Conservation (phyloP, 805 yeast genomes). For the Wickerhamiella slavikovae region DNA sequence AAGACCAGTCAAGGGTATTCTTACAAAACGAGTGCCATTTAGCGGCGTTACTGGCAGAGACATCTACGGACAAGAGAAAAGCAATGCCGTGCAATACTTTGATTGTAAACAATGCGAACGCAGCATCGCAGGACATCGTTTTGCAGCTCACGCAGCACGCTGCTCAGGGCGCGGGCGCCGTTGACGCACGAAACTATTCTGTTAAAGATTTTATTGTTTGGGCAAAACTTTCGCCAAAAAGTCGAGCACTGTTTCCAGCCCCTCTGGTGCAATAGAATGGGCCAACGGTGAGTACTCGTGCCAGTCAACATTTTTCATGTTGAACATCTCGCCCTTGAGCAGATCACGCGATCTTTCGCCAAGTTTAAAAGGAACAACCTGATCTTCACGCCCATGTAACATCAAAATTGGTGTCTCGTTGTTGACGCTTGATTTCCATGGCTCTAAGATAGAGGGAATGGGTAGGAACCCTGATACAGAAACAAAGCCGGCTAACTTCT, state of each 20-base stretch:
- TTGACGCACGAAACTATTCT: too few species aligned
- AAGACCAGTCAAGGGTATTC: slow-evolving; percentile 9
- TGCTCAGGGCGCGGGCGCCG: slow-evolving; percentile 45
- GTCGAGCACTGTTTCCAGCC: slow-evolving; percentile 31
- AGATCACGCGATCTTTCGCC: slow-evolving; percentile 26
- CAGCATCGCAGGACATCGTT: slow-evolving; percentile 74
- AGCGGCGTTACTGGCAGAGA: slow-evolving; percentile 18
- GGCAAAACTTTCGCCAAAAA: slow-evolving; percentile 24
- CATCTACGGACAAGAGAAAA: slow-evolving; percentile 22
- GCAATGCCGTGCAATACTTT: slow-evolving; percentile 40
- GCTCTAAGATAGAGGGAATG: slow-evolving; percentile 7
- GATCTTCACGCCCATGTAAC: slow-evolving; percentile 74
- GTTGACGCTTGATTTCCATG: slow-evolving; percentile 22
- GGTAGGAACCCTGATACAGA: slow-evolving; percentile 59
- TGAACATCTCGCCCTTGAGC: slow-evolving; percentile 24
- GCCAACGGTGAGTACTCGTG: slow-evolving; percentile 42
- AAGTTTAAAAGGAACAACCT: slow-evolving; percentile 28
- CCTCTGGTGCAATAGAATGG: slow-evolving; percentile 51
- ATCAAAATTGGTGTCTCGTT: slow-evolving; percentile 57
- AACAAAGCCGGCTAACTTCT: slow-evolving; percentile 59
- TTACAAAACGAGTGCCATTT: slow-evolving; percentile 10
- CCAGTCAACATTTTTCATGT: slow-evolving; percentile 23
- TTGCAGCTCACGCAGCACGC: slow-evolving; percentile 83
- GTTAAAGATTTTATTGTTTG: too few species aligned
- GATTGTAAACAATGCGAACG: slow-evolving; percentile 66